A percentile compares a stretch with the other conserved stretches of the same genome.
phyloP scores from a whole-genome alignment of 75 land plant genomes.

The Isoetes taiwanensis region DNA sequence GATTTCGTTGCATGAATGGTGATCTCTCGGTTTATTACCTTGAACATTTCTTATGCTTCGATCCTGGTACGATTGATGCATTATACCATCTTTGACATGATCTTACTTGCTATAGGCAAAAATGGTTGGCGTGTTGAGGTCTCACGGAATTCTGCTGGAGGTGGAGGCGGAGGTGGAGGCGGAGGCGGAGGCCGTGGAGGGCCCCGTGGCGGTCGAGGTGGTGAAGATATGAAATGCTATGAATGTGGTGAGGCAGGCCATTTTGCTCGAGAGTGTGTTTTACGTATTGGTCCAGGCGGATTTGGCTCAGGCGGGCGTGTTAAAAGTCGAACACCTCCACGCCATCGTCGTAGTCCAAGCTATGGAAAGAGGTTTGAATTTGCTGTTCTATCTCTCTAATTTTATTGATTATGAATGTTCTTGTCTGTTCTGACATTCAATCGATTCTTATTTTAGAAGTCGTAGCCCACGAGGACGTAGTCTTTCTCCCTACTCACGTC shows the following conservation, averaged over 20 bases:
- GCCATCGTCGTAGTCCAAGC: slow-evolving; percentile 89
- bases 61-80: neutral
- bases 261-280: slow-evolving; percentile 92
- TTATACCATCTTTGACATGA: neutral
- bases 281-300: slow-evolving; percentile 71
- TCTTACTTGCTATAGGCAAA: slow-evolving; percentile 49
- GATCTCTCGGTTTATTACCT: too few species aligned
- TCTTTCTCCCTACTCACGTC: neutral
- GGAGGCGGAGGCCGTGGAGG: slow-evolving; percentile 43
- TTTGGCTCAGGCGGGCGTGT: slow-evolving; percentile 59
- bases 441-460: neutral
- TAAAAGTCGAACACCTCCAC: slow-evolving; percentile 56
- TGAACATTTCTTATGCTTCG: too few species aligned
- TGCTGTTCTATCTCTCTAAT: too few species aligned
- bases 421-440: neutral
- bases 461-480: neutral
- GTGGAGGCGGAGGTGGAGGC: slow-evolving; percentile 27
- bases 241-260: slow-evolving; percentile 99
- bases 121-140: slow-evolving; percentile 98
- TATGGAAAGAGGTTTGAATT: slow-evolving; percentile 64
- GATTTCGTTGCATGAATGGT: too few species aligned
- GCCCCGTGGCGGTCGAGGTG: slow-evolving; percentile 55
- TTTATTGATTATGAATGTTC: neutral
- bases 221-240: slow-evolving; percentile 85
- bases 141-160: slow-evolving; percentile 60